Base-by-base conservation (phyloP, 2,329 filamentous ascomycete genomes). In the Pezicula carpinea region DNA sequence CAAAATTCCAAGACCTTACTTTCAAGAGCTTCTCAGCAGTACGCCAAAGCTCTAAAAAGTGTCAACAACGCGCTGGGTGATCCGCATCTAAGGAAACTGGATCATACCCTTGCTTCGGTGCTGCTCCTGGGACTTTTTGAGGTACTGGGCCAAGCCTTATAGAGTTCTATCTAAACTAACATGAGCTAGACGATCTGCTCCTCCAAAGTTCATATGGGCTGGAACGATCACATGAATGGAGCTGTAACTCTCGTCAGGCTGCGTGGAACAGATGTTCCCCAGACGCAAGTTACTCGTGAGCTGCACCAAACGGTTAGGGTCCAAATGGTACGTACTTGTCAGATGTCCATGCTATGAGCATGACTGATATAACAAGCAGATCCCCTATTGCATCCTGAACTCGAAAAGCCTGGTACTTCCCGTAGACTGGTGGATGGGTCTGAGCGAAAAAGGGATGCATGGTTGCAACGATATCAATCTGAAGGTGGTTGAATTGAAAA, bases 201-300 rank as follows among this genome's bases (percentile, higher is more conserved):
- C 7, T 75, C 71, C 48, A 69, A 76, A 41, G 63, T 77, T 48
- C 74, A 73, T n/a, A 72, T 74, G 62, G 75, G 76, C 3, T 82
- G 79, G 78, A 76, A 76, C 3, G 77, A 76, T 6, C 78, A 82
- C 49, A 73, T 76, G 11, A 74, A 80, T 47, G 78, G 77, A 4
- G 78, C 78, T n/a, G 73, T 82, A 33, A 73, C 78, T 52, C 65
- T 82, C 1, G 75, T 78, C 47, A 76, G 75, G 57, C 68, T 71
- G 1, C 71, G 78, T n/a, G 76, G 77, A 8, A 71, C 18, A 22
- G 38, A 40, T 13, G 22, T 26, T n/a, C 38, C 38, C 7, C 19
- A 21, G 38, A 40, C 19, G 13, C 19, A 19, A 22, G 38, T 40
- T 11, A 26, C 38, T 23, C 38, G 22, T 4, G 38, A 40, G 4